Conservation (phyloP, 73 alveolate species). For the Paramecium bursaria region DNA sequence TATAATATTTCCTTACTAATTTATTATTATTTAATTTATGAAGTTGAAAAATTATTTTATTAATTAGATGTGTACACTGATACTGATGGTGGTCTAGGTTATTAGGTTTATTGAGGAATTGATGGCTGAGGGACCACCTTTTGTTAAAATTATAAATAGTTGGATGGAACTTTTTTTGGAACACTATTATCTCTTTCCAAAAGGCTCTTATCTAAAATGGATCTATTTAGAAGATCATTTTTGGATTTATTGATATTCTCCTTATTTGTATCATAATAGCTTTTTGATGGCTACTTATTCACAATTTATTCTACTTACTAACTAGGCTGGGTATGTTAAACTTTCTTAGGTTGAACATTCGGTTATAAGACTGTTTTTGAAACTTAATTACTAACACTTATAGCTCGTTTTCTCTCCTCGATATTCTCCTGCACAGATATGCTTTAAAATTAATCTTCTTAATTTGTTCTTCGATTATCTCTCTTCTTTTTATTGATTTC, state of each 20-base stretch:
- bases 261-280: not conserved
- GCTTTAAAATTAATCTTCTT: not conserved
- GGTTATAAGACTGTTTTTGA: not conserved
- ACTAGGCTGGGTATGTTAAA: not conserved
- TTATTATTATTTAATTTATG: not conserved
- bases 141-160: too few species aligned
- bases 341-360: not conserved
- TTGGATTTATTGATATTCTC: not conserved
- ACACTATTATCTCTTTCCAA: not conserved
- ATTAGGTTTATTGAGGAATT: not conserved
- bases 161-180: not conserved
- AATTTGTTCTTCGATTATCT: slow-evolving; percentile 41
- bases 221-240: too few species aligned
- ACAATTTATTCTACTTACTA: not conserved
- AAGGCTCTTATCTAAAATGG: not conserved
- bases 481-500: slow-evolving; percentile 84
- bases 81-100: not conserved
- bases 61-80: not conserved
- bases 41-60: not conserved
- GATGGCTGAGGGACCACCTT: not conserved
- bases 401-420: not conserved
- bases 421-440: slow-evolving; percentile 71
- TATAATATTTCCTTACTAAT: not conserved
- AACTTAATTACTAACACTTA: not conserved
- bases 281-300: not conserved